phyloP scores from a whole-genome alignment of 331 rosid genomes.

The Quercus phellos region DNA sequence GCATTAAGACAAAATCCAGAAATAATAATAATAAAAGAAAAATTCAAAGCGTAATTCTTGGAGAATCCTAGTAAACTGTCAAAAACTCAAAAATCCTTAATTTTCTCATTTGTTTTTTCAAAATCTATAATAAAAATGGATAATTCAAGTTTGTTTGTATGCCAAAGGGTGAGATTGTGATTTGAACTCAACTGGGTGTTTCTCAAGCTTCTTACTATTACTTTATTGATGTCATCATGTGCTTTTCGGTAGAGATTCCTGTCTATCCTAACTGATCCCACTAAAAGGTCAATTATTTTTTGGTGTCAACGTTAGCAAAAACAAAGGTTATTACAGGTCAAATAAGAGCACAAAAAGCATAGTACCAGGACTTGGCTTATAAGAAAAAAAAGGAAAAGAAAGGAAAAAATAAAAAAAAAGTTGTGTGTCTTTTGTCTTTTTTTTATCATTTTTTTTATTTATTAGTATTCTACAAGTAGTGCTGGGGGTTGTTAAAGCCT shows the following conservation, averaged over 20 bases:
- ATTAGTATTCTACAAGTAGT: not conserved
- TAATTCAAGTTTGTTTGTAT: not conserved
- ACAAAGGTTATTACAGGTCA: conserved; percentile 1
- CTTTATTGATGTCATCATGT: not conserved
- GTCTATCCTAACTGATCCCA: not conserved
- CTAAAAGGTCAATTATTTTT: not conserved
- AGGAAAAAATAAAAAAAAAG: not conserved
- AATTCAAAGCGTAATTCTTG: conserved; percentile 5
- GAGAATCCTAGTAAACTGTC: conserved; percentile 7
- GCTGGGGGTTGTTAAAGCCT: conserved; percentile 14
- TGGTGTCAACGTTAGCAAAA: not conserved
- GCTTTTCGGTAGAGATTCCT: not conserved
- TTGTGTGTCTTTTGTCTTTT: conserved; percentile 1
- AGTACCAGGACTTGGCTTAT: not conserved
- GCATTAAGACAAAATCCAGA: not conserved
- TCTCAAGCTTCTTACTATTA: not conserved
- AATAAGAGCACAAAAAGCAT: conserved; percentile 1
- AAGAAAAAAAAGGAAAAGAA: not conserved
- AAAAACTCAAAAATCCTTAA: not conserved
- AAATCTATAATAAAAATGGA: not conserved
- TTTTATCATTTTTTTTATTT: not conserved
- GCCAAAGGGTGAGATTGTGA: not conserved
- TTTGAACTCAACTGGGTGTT: not conserved
- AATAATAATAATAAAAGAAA: not conserved
- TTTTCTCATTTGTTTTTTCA: not conserved